These are phyloP conservation scores for Chrysopogon serrulatus DNA, from an alignment of 176 grass and related monocot species.

Conservation along the genomic window DNA sequence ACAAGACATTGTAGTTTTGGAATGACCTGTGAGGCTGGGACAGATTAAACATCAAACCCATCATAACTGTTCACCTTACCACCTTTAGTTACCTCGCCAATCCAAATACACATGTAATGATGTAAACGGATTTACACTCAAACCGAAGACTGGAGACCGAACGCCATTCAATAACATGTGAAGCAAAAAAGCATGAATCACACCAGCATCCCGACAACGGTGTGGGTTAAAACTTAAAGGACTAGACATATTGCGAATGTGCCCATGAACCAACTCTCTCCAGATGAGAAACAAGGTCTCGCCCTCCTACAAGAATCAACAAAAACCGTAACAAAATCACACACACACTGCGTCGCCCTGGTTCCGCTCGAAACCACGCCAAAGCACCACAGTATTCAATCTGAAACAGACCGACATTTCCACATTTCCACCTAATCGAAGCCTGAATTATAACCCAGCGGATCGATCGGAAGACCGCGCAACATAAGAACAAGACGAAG, in stretches of 20 bases:
- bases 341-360: background rate
- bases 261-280: background rate
- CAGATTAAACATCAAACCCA: background rate
- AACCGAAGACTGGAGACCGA: background rate
- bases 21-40: background rate
- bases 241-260: background rate
- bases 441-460: background rate
- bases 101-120: background rate
- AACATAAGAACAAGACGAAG: background rate
- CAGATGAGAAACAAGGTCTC: background rate
- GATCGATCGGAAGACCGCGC: background rate
- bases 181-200: background rate
- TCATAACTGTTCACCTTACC: background rate
- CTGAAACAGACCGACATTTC: conserved; percentile 18
- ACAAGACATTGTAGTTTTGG: background rate
- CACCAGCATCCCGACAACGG: background rate
- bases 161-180: background rate
- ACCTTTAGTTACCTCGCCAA: background rate
- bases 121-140: background rate
- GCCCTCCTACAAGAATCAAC: conserved; percentile 4
- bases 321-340: background rate
- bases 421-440: conserved; percentile 19
- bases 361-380: background rate
- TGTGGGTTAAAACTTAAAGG: background rate
- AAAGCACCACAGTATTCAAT: background rate